Evolutionary conservation across 2,329 filamentous ascomycete genomes (phyloP), one percentile per base, ranked within the genome.

Genomic region (Pseudocercospora ulei): DNA sequence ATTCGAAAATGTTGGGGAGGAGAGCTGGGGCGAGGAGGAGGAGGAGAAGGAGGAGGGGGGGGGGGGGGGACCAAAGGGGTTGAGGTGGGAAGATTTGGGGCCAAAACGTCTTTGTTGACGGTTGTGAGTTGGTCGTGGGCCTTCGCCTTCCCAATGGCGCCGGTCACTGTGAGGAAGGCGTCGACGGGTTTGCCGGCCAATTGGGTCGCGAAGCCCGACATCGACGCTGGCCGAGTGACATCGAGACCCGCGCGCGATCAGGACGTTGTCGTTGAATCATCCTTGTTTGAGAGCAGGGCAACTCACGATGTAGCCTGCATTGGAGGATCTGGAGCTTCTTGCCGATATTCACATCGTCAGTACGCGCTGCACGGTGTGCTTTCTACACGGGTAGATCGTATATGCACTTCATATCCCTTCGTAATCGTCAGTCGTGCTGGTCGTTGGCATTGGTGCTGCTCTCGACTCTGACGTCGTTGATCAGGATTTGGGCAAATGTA

Each of bases 11-110:
- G 37, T 64, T 66, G 3, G 62, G 62, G 4, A 68, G 54, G 1
- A 68, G 56, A 1, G 65, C 60, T 52, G 67, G 64, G 0, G 62
- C 67, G 0, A 69, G 53, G 3, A 68, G 54, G 6, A 69, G 52
- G 0, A 65, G 64, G 0, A 64, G 65, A 37, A 65, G 65, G 1
- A 64, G 60, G 49, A 69, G 69, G 44, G 64, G 59, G 8, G 59
- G n/a, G 56, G 46, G 69, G 68, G 12, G 0, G 65, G 64, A 0
- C 64, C 65, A 37, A 65, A 65, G 1, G 65, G 60, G 49, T 69
- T 69, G 44, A 64, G 59, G 8, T 60, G n/a, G 56, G 46, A 69
- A 68, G 12, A 59, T 60, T 7, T 46, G 51, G 19, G n/a, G 58
- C 49, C 7, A 68, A 50, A 7, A 50, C 48, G 4, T 50, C 39